A percentile compares a stretch with the other conserved stretches of the same genome.
These are phyloP conservation scores for Ceratocystis huliohia DNA, from an alignment of 2,329 filamentous ascomycete genomes.

Conservation along the genomic window DNA sequence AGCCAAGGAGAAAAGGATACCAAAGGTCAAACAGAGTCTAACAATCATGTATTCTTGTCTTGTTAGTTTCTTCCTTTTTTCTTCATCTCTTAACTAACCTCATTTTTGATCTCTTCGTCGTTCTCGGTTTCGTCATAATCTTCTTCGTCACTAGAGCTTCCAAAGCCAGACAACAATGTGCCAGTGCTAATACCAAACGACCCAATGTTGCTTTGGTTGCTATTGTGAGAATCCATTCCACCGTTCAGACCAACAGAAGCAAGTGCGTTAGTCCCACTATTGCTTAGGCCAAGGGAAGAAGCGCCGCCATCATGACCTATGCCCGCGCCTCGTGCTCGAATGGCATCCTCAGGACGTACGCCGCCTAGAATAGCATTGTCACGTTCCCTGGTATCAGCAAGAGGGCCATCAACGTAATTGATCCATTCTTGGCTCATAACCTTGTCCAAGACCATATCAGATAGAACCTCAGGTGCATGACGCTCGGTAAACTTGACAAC, in stretches of 20 bases:
- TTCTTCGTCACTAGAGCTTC: constrained; percentile 89
- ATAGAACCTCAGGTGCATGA: constrained; percentile 76
- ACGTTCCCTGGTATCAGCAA: constrained; percentile 85
- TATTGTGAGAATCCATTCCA: constrained; percentile 53
- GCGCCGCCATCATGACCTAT: constrained; percentile 35
- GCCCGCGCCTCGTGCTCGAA: constrained; percentile 51
- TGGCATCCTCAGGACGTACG: constrained; percentile 78
- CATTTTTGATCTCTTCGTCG: constrained; percentile 58
- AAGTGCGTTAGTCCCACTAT: constrained; percentile 51
- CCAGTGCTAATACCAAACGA: constrained; percentile 61
- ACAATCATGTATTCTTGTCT: too few relatives aligned
- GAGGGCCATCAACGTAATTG: constrained; percentile 81
- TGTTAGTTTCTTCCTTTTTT: neutral
- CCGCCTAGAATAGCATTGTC: constrained; percentile 98
- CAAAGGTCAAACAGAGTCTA: too few relatives aligned
- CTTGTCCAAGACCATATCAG: constrained; percentile 69
- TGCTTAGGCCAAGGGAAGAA: constrained; percentile 22
- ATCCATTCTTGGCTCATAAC: constrained; percentile 88
- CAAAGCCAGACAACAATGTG: constrained; percentile 77
- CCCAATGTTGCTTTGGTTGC: constrained; percentile 46
- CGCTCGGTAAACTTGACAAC: constrained; percentile 97
- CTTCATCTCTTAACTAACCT: constrained; percentile 39
- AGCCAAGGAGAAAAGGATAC: neutral
- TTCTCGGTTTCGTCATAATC: constrained; percentile 77
- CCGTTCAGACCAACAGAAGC: constrained; percentile 72